phyloP scores from a whole-genome alignment of 2,329 filamentous ascomycete species.

The Emmonsiellopsis sp. region DNA sequence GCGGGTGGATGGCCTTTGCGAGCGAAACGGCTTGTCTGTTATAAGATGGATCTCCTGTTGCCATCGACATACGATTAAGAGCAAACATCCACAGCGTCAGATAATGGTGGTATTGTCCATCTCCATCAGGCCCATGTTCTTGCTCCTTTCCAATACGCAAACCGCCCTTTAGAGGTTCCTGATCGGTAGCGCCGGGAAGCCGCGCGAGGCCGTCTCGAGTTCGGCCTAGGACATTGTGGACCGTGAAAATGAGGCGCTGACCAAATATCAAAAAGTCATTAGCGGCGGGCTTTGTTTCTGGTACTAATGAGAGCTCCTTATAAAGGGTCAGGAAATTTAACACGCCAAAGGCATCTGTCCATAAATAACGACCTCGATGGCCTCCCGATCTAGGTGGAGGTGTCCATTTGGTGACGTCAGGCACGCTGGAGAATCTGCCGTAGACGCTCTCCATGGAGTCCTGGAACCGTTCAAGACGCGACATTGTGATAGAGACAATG shows the following conservation, averaged over 20 bases:
- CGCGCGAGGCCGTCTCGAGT: conserved; percentile 41
- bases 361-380: conserved; percentile 51
- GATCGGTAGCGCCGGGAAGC: conserved; percentile 45
- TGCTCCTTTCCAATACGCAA: conserved; percentile 50
- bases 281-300: conserved; percentile 13
- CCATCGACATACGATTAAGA: conserved; percentile 45
- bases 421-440: conserved; percentile 25
- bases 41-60: conserved; percentile 37
- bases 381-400: conserved; percentile 44
- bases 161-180: conserved; percentile 45
- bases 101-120: conserved; percentile 56
- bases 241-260: conserved; percentile 39
- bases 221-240: conserved; percentile 46
- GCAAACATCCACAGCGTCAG: conserved; percentile 57
- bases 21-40: conserved; percentile 46
- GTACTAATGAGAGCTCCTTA: conserved; percentile 22
- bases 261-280: conserved; percentile 43
- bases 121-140: conserved; percentile 41
- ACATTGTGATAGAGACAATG: conserved; percentile 1
- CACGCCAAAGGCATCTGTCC: conserved; percentile 54
- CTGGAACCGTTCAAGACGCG: conserved; percentile 8
- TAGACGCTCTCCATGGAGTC: conserved; percentile 31
- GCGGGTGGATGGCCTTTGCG: conserved; percentile 44
- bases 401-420: conserved; percentile 33
- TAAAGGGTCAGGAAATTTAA: conserved; percentile 50